A percentile compares a stretch with the other conserved stretches of the same genome.
Conservation (phyloP, 257 asterid genomes). For the Fraxinus americana region DNA sequence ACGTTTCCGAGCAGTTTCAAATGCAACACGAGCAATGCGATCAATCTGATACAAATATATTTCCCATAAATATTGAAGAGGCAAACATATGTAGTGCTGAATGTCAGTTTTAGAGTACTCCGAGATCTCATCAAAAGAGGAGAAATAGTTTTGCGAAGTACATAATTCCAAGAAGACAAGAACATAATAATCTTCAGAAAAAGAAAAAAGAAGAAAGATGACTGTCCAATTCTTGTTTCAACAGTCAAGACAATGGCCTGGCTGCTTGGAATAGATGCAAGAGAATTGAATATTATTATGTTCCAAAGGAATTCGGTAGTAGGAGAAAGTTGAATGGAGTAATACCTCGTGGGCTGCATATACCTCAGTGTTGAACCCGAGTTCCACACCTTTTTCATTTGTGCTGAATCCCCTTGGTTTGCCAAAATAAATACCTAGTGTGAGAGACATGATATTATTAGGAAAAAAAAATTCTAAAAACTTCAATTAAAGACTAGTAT, state of each 20-base stretch:
- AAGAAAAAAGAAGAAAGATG: background rate
- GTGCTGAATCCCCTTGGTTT: conserved; percentile 89
- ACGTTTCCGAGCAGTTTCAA: conserved; percentile 92
- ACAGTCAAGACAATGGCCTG: background rate
- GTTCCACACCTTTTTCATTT: conserved; percentile 79
- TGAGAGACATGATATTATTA: conserved; percentile 11
- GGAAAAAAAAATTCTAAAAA: background rate
- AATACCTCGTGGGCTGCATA: conserved; percentile 83
- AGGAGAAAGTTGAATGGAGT: conserved; percentile 17
- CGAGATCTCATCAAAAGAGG: background rate
- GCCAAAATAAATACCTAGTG: conserved; percentile 91
- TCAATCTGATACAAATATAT: conserved; percentile 61
- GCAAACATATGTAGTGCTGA: background rate
- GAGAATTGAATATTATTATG: background rate
- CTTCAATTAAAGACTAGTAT: conserved; percentile 18
- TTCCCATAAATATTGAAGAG: conserved; percentile 17
- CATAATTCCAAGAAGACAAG: background rate
- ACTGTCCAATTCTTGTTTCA: background rate
- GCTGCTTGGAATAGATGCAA: background rate
- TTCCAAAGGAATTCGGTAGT: background rate
- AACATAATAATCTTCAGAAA: background rate
- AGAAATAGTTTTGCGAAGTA: background rate
- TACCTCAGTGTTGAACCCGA: conserved; percentile 94
- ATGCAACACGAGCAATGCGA: conserved; percentile 95
- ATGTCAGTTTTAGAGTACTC: conserved; percentile 9